phyloP scores from a whole-genome alignment of 176 grass and related monocot genomes.

The Oryza meyeriana region DNA sequence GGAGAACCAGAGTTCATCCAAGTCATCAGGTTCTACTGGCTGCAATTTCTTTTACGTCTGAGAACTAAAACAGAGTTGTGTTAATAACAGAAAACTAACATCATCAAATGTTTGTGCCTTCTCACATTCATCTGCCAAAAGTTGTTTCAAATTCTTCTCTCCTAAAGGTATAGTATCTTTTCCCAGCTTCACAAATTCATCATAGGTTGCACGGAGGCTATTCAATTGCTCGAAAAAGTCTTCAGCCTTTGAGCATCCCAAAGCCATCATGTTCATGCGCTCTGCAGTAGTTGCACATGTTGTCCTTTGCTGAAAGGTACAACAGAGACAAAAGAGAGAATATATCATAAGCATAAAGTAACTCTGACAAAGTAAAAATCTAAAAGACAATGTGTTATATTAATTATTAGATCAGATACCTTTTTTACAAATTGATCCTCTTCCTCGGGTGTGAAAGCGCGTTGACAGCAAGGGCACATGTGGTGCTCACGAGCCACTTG shows the following conservation, averaged over 20 bases:
- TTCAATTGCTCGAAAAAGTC: constrained; percentile 76
- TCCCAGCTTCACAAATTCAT: constrained; percentile 72
- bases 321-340: constrained; percentile 22
- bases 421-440: constrained; percentile 85
- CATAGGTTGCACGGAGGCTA: constrained; percentile 64
- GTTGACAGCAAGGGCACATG: constrained; percentile 87
- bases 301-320: constrained; percentile 74
- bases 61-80: constrained; percentile 9
- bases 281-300: constrained; percentile 60
- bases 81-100: constrained; percentile 45
- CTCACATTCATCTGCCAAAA: constrained; percentile 62
- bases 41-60: constrained; percentile 10
- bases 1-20: constrained; percentile 2
- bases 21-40: neutral
- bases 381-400: neutral
- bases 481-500: constrained; percentile 71
- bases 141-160: constrained; percentile 75
- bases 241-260: constrained; percentile 65
- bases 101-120: constrained; percentile 72
- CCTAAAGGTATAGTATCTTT: constrained; percentile 74
- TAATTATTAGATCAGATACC: constrained; percentile 37
- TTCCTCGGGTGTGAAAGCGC: constrained; percentile 83
- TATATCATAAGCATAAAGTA: constrained; percentile 9
- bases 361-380: neutral
- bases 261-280: constrained; percentile 58